Percentiles rank a stretch among this genome's conserved stretches.
Conservation (phyloP, 1,284 basidiomycete species). For the Paramarasmius palmivorus region DNA sequence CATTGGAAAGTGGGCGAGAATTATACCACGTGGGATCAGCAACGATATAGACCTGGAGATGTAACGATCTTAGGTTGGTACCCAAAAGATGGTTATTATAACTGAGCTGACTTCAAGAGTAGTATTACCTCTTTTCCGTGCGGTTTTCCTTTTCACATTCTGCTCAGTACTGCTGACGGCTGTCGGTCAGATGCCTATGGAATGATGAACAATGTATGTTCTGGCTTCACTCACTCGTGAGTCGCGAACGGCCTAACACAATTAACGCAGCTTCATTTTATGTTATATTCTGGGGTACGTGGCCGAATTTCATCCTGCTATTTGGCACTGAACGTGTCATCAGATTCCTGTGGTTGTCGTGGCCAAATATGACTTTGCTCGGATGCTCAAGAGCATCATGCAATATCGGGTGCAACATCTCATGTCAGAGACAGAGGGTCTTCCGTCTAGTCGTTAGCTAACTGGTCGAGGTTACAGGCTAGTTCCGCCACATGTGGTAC, state of each 20-base stretch:
- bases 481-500: slow-evolving; percentile 18
- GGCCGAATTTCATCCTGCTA: slow-evolving; percentile 9
- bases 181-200: slow-evolving; percentile 53
- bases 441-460: too few relatives aligned
- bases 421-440: slow-evolving; percentile 29
- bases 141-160: slow-evolving; percentile 1
- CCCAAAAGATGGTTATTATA: too few relatives aligned
- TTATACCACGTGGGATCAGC: slow-evolving; percentile 36
- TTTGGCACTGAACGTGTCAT: neutral
- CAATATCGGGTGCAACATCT: slow-evolving; percentile 54
- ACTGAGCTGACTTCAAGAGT: too few relatives aligned
- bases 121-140: slow-evolving; percentile 28
- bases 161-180: slow-evolving; percentile 13
- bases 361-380: slow-evolving; percentile 57
- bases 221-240: neutral
- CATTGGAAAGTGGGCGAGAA: slow-evolving; percentile 1
- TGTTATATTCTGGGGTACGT: slow-evolving; percentile 43
- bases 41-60: slow-evolving; percentile 28
- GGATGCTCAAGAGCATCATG: slow-evolving; percentile 55
- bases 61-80: slow-evolving; percentile 25
- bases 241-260: neutral
- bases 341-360: slow-evolving; percentile 54
- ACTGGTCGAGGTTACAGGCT: too few relatives aligned
- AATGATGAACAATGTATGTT: slow-evolving; percentile 40
- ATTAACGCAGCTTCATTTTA: slow-evolving; percentile 37